Conservation (phyloP, 2,329 filamentous ascomycete genomes). For the Phialemonium atrogriseum region DNA sequence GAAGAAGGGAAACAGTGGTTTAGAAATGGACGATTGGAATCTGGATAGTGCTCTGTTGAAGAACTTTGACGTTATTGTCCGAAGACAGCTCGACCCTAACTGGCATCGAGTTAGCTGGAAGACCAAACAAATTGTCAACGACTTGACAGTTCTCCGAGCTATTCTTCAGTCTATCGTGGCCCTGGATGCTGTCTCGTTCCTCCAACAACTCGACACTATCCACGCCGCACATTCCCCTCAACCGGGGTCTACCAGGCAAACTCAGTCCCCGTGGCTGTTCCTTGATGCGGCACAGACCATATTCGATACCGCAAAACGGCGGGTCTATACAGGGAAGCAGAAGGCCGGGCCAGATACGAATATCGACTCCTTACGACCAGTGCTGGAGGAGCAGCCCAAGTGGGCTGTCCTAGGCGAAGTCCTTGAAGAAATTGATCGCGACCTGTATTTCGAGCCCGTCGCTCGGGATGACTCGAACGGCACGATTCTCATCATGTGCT, state of each 20-base stretch:
- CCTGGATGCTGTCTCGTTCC: slow-evolving; percentile 84
- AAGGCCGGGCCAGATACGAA: slow-evolving; percentile 40
- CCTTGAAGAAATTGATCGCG: slow-evolving; percentile 85
- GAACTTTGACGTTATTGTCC: slow-evolving; percentile 83
- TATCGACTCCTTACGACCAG: slow-evolving; percentile 61
- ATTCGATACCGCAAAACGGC: slow-evolving; percentile 79
- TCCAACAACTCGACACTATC: slow-evolving; percentile 90
- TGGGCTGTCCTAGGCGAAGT: slow-evolving; percentile 87
- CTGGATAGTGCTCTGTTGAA: slow-evolving; percentile 85
- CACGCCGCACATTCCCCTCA: slow-evolving; percentile 83
- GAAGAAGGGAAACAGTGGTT: slow-evolving; percentile 78
- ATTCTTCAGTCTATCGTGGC: slow-evolving; percentile 77
- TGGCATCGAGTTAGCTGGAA: slow-evolving; percentile 97
- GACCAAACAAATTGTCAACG: slow-evolving; percentile 88
- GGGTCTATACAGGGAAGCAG: slow-evolving; percentile 71
- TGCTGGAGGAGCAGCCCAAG: slow-evolving; percentile 91
- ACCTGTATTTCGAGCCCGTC: slow-evolving; percentile 74
- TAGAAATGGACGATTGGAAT: slow-evolving; percentile 97
- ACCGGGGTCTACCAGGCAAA: slow-evolving; percentile 78
- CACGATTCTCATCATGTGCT: slow-evolving; percentile 94
- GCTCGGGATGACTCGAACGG: slow-evolving; percentile 78
- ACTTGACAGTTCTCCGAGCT: slow-evolving; percentile 72
- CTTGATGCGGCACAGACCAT: slow-evolving; percentile 91
- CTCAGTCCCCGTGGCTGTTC: slow-evolving; percentile 92
- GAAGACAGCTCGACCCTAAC: slow-evolving; percentile 86